Conservation (phyloP, 139 green algal genomes). For the Marvania coccoides region DNA sequence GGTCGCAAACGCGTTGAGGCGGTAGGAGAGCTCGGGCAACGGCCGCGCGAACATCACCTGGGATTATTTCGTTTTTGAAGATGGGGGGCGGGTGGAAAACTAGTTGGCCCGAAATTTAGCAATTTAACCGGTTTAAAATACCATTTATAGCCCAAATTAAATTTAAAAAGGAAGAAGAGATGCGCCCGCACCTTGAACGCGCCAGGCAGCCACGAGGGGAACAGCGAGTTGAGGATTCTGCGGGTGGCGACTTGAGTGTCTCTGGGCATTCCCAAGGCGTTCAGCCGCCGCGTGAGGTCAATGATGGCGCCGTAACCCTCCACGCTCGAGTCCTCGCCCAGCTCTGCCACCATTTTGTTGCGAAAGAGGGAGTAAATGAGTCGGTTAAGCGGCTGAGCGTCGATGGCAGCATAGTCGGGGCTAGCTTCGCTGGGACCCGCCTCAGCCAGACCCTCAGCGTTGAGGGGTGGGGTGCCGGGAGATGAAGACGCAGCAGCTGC, state of each 20-base stretch:
- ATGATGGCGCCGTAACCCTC: conserved; percentile 77
- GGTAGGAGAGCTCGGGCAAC: conserved; percentile 41
- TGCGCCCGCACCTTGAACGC: conserved; percentile 41
- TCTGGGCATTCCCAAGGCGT: conserved; percentile 26
- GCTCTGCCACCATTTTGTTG: conserved; percentile 58
- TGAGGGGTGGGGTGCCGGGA: too few relatives aligned
- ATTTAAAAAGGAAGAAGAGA: background rate
- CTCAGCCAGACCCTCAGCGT: too few relatives aligned
- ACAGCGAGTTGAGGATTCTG: conserved; percentile 65
- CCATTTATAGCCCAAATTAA: too few relatives aligned
- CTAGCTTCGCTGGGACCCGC: background rate
- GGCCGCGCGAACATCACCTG: conserved; percentile 46
- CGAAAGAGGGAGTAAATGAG: conserved; percentile 69
- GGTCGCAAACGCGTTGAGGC: conserved; percentile 76
- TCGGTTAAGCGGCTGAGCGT: conserved; percentile 52
- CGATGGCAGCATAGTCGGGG: conserved; percentile 36
- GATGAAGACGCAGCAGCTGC: too few relatives aligned
- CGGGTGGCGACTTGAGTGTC: conserved; percentile 57
- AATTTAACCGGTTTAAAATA: too few relatives aligned
- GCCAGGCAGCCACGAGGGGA: conserved; percentile 70
- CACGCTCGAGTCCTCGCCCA: conserved; percentile 50
- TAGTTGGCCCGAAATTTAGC: too few relatives aligned
- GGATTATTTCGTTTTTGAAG: too few relatives aligned
- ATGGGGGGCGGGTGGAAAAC: too few relatives aligned
- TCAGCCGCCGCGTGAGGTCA: conserved; percentile 71